These are phyloP conservation scores for Globisporangium rhizosaccharum DNA, from an alignment of 352 stramenopile species.

Conservation along the genomic window DNA sequence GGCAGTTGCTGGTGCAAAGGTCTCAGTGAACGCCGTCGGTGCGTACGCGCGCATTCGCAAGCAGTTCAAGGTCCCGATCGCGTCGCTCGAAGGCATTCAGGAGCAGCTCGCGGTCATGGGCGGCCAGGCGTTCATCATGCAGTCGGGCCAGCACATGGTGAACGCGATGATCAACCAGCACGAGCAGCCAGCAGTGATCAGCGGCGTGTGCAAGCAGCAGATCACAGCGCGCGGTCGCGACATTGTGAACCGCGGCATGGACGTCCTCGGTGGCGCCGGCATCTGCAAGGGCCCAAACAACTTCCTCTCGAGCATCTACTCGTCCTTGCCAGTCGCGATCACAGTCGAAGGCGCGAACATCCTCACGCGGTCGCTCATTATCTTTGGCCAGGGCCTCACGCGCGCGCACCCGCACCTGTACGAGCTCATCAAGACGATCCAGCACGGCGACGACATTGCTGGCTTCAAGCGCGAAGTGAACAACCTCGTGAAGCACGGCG, in stretches of 20 bases:
- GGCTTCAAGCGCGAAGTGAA: constrained; percentile 93
- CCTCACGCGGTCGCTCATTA: constrained; percentile 95
- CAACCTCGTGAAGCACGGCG: constrained; percentile 92
- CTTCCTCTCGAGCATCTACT: constrained; percentile 95
- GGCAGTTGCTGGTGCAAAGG: constrained; percentile 89
- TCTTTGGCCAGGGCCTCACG: constrained; percentile 97
- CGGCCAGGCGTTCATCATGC: constrained; percentile 93
- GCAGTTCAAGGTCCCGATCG: constrained; percentile 98
- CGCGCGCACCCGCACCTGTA: constrained; percentile 97
- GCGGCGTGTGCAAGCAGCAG: constrained; percentile 98
- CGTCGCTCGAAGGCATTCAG: constrained; percentile 97
- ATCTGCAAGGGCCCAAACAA: constrained; percentile 98
- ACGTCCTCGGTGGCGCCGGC: constrained; percentile 94
- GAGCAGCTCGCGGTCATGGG: constrained; percentile 94
- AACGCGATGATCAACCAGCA: constrained; percentile 99
- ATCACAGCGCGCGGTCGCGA: constrained; percentile 94
- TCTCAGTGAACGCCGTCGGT: constrained; percentile 91
- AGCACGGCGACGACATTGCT: constrained; percentile 92
- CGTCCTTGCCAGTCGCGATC: constrained; percentile 95
- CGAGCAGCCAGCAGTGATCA: constrained; percentile 97
- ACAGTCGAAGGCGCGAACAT: constrained; percentile 98
- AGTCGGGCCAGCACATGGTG: constrained; percentile 95
- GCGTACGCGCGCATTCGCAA: constrained; percentile 96
- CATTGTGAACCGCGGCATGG: constrained; percentile 96
- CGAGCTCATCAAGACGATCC: constrained; percentile 96